Percentiles rank a stretch among this genome's conserved stretches.
Conservation (phyloP, 495 filamentous ascomycete genomes). For the Letharia columbiana region DNA sequence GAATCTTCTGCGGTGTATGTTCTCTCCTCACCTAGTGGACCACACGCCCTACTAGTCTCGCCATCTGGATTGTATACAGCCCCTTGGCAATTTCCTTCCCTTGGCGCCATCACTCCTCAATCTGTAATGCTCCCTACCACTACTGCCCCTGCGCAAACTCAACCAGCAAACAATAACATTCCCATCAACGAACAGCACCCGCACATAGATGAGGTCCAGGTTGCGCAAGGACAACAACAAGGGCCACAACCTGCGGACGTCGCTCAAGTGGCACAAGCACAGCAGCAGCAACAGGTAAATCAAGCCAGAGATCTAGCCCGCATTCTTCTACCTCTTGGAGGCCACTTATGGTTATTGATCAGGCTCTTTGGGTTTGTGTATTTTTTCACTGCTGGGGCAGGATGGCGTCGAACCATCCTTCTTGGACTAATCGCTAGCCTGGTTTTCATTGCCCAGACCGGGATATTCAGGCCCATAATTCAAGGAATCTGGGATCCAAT, state of each 20-base stretch:
- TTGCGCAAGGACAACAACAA: constrained; percentile 15
- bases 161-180: constrained; percentile 26
- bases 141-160: constrained; percentile 21
- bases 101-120: constrained; percentile 8
- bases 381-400: constrained; percentile 65
- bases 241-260: constrained; percentile 7
- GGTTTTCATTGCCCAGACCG: constrained; percentile 58
- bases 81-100: constrained; percentile 24
- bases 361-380: constrained; percentile 69
- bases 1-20: constrained; percentile 47
- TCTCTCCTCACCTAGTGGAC: constrained; percentile 51
- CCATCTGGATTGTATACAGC: constrained; percentile 41
- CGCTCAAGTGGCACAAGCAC: constrained; percentile 11
- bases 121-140: constrained; percentile 4
- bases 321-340: constrained; percentile 29
- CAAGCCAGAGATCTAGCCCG: constrained; percentile 24
- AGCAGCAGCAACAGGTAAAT: constrained; percentile 24
- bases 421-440: constrained; percentile 50
- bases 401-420: constrained; percentile 61
- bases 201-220: constrained; percentile 7
- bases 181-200: constrained; percentile 7
- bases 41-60: constrained; percentile 47
- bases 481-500: constrained; percentile 52
- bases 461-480: constrained; percentile 49
- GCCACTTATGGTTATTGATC: constrained; percentile 67